Conservation (phyloP, 768 basidiomycete species). For the Boletus bicolor region DNA sequence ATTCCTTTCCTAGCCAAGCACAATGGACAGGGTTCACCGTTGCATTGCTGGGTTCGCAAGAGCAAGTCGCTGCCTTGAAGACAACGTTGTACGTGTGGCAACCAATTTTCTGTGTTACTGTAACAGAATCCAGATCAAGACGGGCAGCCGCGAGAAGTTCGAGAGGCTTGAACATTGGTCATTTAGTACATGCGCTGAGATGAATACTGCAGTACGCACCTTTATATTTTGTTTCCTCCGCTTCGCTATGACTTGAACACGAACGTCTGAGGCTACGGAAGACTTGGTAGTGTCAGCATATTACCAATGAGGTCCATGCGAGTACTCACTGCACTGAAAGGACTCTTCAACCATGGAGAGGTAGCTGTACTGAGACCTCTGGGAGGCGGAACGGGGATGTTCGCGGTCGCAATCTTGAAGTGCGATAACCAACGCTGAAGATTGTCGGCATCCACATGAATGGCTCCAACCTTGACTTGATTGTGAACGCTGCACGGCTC, state of each 20-base stretch:
- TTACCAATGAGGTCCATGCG: neutral
- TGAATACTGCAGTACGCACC: constrained; percentile 9
- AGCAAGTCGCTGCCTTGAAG: constrained; percentile 40
- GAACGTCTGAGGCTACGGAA: constrained; percentile 14
- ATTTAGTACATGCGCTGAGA: constrained; percentile 1
- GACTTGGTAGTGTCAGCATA: constrained; percentile 16
- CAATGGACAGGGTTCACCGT: constrained; percentile 44
- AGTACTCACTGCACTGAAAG: constrained; percentile 24
- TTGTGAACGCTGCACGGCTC: constrained; percentile 52
- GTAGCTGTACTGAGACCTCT: constrained; percentile 4
- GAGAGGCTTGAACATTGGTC: constrained; percentile 14
- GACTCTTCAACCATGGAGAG: constrained; percentile 29
- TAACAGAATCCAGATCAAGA: constrained; percentile 47
- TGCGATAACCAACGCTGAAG: constrained; percentile 13
- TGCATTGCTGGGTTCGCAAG: constrained; percentile 48
- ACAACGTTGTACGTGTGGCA: constrained; percentile 40
- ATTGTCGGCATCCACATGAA: constrained; percentile 47
- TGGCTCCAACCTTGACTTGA: constrained; percentile 43
- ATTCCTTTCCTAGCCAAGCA: constrained; percentile 53
- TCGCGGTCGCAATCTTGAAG: constrained; percentile 6
- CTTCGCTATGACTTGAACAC: constrained; percentile 8
- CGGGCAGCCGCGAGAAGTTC: constrained; percentile 38
- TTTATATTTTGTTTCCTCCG: constrained; percentile 18
- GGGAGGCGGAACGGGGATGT: neutral
- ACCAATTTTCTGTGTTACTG: constrained; percentile 38